These are phyloP conservation scores for Clitocybe nebularis DNA, from an alignment of 1,284 basidiomycete species.

Conservation along the genomic window DNA sequence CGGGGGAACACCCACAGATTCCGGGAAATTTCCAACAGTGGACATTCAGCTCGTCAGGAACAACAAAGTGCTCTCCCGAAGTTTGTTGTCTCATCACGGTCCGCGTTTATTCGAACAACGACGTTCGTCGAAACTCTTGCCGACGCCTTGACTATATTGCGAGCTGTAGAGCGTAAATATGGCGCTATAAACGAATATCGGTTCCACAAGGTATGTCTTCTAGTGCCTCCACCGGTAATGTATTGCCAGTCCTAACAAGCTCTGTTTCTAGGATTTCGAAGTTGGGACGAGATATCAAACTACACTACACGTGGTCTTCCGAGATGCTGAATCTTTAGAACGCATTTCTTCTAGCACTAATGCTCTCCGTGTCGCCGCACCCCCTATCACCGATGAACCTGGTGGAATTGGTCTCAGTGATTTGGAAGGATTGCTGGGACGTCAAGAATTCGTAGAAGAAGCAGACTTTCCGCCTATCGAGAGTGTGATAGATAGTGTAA, in stretches of 20 bases:
- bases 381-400: conserved; percentile 16
- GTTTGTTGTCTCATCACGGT: too few species aligned
- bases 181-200: conserved; percentile 47
- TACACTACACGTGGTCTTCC: conserved; percentile 40
- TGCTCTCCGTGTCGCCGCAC: conserved; percentile 22
- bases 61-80: too few species aligned
- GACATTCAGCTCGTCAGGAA: too few species aligned
- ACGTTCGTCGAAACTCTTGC: conserved; percentile 35
- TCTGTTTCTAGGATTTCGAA: conserved; percentile 46
- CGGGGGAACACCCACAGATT: too few species aligned
- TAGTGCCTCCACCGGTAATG: not conserved
- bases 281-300: conserved; percentile 35
- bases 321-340: conserved; percentile 34
- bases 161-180: conserved; percentile 52
- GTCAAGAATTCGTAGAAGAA: conserved; percentile 14
- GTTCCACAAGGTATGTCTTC: conserved; percentile 39
- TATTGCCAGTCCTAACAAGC: not conserved
- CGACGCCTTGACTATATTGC: conserved; percentile 47
- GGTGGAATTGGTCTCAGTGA: conserved; percentile 33
- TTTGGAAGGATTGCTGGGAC: conserved; percentile 21
- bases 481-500: conserved; percentile 12
- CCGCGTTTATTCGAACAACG: conserved; percentile 35
- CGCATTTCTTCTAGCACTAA: conserved; percentile 26
- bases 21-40: too few species aligned
- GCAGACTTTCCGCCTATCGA: conserved; percentile 7